Evolutionary conservation across 345 rosid species (phyloP).

Genomic region (Sonneratia alba): DNA sequence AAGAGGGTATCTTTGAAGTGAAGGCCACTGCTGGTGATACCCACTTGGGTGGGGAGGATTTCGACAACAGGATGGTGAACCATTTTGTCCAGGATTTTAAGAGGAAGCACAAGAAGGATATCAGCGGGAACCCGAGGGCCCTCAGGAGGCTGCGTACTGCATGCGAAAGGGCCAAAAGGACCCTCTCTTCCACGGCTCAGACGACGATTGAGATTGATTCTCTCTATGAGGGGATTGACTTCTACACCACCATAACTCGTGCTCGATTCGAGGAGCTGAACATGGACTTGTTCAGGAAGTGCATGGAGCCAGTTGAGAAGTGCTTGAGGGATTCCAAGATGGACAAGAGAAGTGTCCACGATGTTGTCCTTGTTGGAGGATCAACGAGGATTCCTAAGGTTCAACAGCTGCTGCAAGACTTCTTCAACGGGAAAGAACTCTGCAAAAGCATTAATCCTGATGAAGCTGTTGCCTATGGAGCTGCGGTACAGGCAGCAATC

Average conservation of each 20-base stretch:
- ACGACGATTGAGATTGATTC: conserved; percentile 26
- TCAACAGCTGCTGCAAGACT: conserved; percentile 23
- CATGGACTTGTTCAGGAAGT: conserved; percentile 27
- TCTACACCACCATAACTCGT: conserved; percentile 21
- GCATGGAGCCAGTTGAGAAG: conserved; percentile 28
- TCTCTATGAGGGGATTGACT: conserved; percentile 20
- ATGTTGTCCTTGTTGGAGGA: conserved; percentile 25
- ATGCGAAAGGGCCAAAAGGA: conserved; percentile 25
- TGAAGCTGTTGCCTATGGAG: conserved; percentile 59
- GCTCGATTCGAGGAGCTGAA: conserved; percentile 26
- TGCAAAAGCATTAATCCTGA: conserved; percentile 34
- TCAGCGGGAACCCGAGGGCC: conserved; percentile 24
- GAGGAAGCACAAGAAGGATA: conserved; percentile 25
- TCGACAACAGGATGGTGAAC: conserved; percentile 18
- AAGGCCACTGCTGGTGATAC: conserved; percentile 13
- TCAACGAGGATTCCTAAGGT: conserved; percentile 25
- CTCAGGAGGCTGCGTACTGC: conserved; percentile 28
- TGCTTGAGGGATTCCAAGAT: conserved; percentile 26
- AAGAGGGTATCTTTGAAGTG: conserved; percentile 14
- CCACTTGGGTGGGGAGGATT: conserved; percentile 14
- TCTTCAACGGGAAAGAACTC: conserved; percentile 27
- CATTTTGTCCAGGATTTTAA: conserved; percentile 24
- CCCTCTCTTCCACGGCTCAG: conserved; percentile 23
- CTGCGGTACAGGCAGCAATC: conserved; percentile 49
- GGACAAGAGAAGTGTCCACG: conserved; percentile 23